Evolutionary conservation across 768 basidiomycete genomes (phyloP).

Genomic region (Mycena amicta): DNA sequence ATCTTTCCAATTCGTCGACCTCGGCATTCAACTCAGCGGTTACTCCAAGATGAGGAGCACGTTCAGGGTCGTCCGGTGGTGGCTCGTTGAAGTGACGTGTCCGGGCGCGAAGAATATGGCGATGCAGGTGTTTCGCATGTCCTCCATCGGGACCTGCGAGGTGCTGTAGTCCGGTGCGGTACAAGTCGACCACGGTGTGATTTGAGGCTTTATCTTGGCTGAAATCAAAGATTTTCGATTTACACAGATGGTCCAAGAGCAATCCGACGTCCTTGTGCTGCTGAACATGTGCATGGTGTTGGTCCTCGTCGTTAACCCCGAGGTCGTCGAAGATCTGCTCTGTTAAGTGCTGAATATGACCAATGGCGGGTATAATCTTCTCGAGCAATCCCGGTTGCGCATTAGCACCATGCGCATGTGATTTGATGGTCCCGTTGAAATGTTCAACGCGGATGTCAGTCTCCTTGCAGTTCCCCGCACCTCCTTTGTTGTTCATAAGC

Average conservation of each 20-base stretch:
- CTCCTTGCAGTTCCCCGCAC: constrained; percentile 20
- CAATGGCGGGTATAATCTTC: constrained; percentile 27
- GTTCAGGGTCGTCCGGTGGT: too few relatives aligned
- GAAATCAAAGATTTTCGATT: constrained; percentile 4
- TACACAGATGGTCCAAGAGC: constrained; percentile 16
- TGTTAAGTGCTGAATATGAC: constrained; percentile 21
- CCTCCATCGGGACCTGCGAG: constrained; percentile 19
- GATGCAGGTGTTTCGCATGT: constrained; percentile 15
- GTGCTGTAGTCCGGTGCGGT: constrained; percentile 1
- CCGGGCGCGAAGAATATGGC: constrained; percentile 4
- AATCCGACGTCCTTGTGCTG: constrained; percentile 25
- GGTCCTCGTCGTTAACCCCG: constrained; percentile 20
- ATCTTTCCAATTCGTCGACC: too few relatives aligned
- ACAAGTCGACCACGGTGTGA: constrained; percentile 12
- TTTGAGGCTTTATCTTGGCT: background rate
- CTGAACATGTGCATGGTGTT: constrained; percentile 23
- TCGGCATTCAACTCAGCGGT: too few relatives aligned
- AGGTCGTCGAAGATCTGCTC: constrained; percentile 23
- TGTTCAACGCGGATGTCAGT: constrained; percentile 30
- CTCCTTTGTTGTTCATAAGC: constrained; percentile 26
- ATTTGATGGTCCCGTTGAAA: constrained; percentile 27
- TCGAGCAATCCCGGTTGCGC: constrained; percentile 22
- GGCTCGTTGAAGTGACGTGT: too few relatives aligned
- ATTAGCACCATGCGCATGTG: constrained; percentile 25
- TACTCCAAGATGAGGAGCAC: too few relatives aligned